Percentiles rank a stretch among this genome's conserved stretches.
Evolutionary conservation across 371 early-diverging fungal species (phyloP).

Genomic region (Lichtheimia corymbifera): DNA sequence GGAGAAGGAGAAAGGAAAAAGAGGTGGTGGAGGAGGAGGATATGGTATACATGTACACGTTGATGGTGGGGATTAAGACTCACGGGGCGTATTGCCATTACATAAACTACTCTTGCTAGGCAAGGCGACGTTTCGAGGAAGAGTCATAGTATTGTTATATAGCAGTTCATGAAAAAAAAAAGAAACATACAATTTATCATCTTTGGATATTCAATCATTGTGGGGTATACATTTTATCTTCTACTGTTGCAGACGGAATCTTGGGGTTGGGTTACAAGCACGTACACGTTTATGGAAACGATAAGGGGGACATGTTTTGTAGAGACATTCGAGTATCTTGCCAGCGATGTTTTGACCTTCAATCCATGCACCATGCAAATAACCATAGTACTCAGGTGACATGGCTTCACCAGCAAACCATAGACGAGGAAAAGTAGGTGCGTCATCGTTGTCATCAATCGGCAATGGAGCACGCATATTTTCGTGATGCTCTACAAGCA

Average conservation of each 20-base stretch:
- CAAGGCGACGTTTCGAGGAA: constrained; percentile 13
- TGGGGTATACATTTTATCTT: too few species aligned
- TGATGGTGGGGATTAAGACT: neutral
- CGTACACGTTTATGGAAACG: constrained; percentile 23
- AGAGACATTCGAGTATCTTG: constrained; percentile 23
- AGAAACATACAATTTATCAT: neutral
- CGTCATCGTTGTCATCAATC: neutral
- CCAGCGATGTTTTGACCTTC: constrained; percentile 33
- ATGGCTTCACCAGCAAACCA: constrained; percentile 53
- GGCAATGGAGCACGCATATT: constrained; percentile 43
- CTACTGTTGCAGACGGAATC: too few species aligned
- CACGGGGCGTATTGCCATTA: neutral
- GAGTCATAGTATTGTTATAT: neutral
- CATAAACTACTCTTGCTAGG: constrained; percentile 6
- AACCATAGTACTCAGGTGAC: constrained; percentile 43
- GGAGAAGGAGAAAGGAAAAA: too few species aligned
- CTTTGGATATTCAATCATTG: too few species aligned
- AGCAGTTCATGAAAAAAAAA: neutral
- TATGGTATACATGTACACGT: neutral
- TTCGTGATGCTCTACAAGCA: constrained; percentile 39
- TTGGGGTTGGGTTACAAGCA: constrained; percentile 21
- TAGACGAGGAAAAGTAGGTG: constrained; percentile 17
- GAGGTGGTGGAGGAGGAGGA: too few species aligned
- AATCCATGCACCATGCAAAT: constrained; percentile 48
- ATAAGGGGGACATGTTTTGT: constrained; percentile 19